These are phyloP conservation scores for Hypoxylon subgilvum DNA, from an alignment of 495 filamentous ascomycete species.

Conservation along the genomic window DNA sequence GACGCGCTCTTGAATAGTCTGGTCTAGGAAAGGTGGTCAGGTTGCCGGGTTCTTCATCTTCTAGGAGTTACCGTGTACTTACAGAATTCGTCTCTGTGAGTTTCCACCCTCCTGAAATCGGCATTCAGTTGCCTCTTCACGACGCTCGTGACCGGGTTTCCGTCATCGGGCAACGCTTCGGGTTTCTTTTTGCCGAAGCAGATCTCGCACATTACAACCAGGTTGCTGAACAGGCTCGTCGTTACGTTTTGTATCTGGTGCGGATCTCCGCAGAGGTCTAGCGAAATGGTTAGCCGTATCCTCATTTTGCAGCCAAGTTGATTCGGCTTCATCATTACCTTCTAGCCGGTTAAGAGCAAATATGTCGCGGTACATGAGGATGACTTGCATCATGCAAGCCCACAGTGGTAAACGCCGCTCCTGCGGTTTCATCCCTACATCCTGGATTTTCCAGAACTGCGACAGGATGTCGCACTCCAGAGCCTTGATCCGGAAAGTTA, in stretches of 20 bases:
- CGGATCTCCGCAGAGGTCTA: conserved; percentile 17
- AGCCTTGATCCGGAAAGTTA: conserved; percentile 31
- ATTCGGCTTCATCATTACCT: conserved; percentile 28
- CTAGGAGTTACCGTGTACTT: conserved; percentile 8
- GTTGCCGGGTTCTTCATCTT: neutral
- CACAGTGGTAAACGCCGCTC: conserved; percentile 43
- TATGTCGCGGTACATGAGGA: conserved; percentile 42
- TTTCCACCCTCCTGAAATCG: conserved; percentile 24
- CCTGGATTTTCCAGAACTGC: conserved; percentile 28
- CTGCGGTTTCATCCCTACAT: conserved; percentile 29
- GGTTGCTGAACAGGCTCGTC: conserved; percentile 34
- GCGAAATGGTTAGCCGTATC: conserved; percentile 17
- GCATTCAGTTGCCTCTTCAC: conserved; percentile 29
- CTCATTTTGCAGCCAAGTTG: neutral
- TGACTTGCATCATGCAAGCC: conserved; percentile 42
- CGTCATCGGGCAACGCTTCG: conserved; percentile 27
- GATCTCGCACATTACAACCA: conserved; percentile 43
- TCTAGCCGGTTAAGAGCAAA: conserved; percentile 15
- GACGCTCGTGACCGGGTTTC: neutral
- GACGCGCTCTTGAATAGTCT: conserved; percentile 11
- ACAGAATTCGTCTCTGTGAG: conserved; percentile 35
- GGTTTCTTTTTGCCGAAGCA: conserved; percentile 44
- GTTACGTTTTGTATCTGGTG: conserved; percentile 15
- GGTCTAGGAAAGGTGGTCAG: conserved; percentile 22
- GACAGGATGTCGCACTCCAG: conserved; percentile 34